Evolutionary conservation across 805 yeast species (phyloP).

Genomic region (Ogataea methanolica): DNA sequence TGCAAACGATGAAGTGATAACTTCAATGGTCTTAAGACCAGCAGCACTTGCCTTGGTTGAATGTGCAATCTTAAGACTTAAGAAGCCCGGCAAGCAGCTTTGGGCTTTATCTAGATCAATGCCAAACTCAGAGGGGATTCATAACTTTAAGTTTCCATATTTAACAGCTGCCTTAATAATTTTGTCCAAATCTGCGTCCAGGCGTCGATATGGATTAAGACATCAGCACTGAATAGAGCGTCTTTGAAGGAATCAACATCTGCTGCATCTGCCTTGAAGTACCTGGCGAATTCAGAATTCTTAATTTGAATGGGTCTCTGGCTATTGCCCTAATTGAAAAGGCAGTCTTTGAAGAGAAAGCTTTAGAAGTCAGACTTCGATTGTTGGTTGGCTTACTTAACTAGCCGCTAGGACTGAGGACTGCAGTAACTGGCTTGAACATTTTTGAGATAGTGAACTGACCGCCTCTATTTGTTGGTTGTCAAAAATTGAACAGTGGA

Average conservation of each 20-base stretch:
- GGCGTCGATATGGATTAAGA: constrained; percentile 41
- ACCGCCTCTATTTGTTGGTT: too few relatives aligned
- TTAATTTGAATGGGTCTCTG: constrained; percentile 34
- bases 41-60: constrained; percentile 34
- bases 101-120: constrained; percentile 32
- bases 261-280: constrained; percentile 32
- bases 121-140: constrained; percentile 62
- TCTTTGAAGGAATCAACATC: constrained; percentile 28
- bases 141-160: constrained; percentile 39
- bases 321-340: constrained; percentile 51
- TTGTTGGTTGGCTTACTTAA: constrained; percentile 45
- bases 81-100: constrained; percentile 3
- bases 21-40: constrained; percentile 45
- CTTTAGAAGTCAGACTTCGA: constrained; percentile 38
- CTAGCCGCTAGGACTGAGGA: constrained; percentile 49
- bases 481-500: too few relatives aligned
- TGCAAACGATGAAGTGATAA: constrained; percentile 37
- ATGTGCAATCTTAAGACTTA: constrained; percentile 31
- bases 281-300: constrained; percentile 35
- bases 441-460: constrained; percentile 2
- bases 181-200: constrained; percentile 21
- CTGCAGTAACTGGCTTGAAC: constrained; percentile 37
- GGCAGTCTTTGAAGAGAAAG: constrained; percentile 36
- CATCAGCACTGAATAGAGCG: constrained; percentile 45
- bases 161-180: constrained; percentile 37